Base-by-base conservation (phyloP, 768 basidiomycete species). In the Lactifluus subvellereus region DNA sequence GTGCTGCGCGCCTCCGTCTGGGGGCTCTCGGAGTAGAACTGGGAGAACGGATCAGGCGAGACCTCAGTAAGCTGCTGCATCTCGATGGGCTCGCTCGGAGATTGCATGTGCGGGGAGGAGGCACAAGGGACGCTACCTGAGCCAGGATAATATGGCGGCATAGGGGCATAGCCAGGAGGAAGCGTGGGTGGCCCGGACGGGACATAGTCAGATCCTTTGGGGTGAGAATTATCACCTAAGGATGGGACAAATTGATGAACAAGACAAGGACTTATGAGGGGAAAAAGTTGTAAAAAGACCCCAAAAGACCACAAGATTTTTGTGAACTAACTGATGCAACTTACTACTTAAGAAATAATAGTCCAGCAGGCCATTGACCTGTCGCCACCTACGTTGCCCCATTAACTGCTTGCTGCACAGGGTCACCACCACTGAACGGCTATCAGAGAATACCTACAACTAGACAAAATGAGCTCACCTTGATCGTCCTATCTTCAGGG, bases 41-140 rank as follows among this genome's bases (percentile, higher is more conserved):
- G 89, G 69, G 88, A 91, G 74, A 92, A 91, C 50, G 89, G 72
- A 35, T 79, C 80, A 6, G 80, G 76, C 3, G 89, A 87, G 48
- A 91, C 77, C 20, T 91, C 88, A 1, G 83, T 84, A 37, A 91
- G 80, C 56, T 71, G 69, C 64, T 68, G 22, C 22, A 2, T 69
- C 60, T 69, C 69, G 33, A 52, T 42, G 22, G 52, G 42, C 5
- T 43, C 60, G 22, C 22, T 54, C 33, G 54, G 80, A 57, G 69
- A 74, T 71, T 64, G 68, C 69, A 73, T 70, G 73, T 78, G 75
- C 1, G 77, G 72, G 48, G 79, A 52, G 74, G 77, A 54, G 69
- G 72, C 52, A 73, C 74, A 22, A 22, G 22, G 22, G 2, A 22
- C 22, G 2, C 22, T 22, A 22, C 22, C 22, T 22, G 22, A 2